Evolutionary conservation across 164 flowering plant genomes (phyloP), one percentile per base, ranked within the genome.

Genomic region (Malania oleifera): DNA sequence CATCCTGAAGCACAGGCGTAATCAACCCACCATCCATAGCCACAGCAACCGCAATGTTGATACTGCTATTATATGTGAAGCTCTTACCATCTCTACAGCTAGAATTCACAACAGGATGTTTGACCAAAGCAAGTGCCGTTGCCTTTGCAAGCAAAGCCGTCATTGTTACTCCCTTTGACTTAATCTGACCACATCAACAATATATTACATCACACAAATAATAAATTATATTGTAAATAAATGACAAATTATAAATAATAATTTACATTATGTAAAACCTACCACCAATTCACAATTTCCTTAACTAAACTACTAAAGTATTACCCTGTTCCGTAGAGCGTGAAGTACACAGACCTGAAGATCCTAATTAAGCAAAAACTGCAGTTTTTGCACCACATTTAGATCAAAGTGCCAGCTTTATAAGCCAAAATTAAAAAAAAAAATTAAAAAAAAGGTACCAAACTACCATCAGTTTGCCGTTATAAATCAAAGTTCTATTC

Each of bases 121-220:
- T 68, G 43, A 62, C 95, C 80, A 93, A 66, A 45, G 99, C 99
- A 69, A 93, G 89, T 2, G 99, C 97, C 0, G 97, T 85, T 0
- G 99, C 97, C 83, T 93, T 93, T 56, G 96, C 99, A 34, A 93
- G 81, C 80, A 93, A 67, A 49, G 99, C 97, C 22, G 96, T 85
- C 99, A 93, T 93, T 1, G 97, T 93, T 44, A 93, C 99, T 43
- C 99, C 99, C 81, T 93, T 93, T 1, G 89, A 80, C 69, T 91
- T 93, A 24, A 93, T 77, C 96, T 93, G 64, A 5, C 59, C 37
- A 48, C 49, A 48, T 29, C 26, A 60, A 55, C 23, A 53, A 26
- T 49, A 20, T 4, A 25, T 24, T 45, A 39, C 2, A 19, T 6
- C 69, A 48, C 9, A 31, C 35, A 31, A 35, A 17, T 25, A 28